Base-by-base conservation (phyloP, 176 grass and related monocot species). In the Aegilops tauschii region DNA sequence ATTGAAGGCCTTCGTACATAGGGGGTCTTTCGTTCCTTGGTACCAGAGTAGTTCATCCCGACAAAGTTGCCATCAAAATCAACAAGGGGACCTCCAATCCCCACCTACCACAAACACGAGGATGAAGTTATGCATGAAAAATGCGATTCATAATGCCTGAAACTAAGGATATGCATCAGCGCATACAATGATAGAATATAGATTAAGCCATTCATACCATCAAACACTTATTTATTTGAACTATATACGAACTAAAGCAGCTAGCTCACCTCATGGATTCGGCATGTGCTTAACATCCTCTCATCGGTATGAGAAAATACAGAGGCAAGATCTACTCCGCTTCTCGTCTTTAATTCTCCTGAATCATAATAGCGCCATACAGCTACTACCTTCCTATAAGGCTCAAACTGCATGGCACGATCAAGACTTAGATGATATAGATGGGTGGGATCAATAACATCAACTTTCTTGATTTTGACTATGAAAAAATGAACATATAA, bases 341-440 rank as follows among this genome's bases (percentile, higher is more conserved):
- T 37, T 70, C 32, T 70, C 9, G 68, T 70, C 9, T 70, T 70
- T 39, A 70, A 70, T 70, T 70, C 18, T 39, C 34, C 68, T n/a
- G 68, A 70, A 70, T 70, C 18, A n/a, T 37, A 70, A n/a, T 20
- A 70, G 34, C 68, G 68, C 32, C 68, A 70, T 70, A 70, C 9
- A 70, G 68, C 18, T 70, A 34, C 68, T 39, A 39, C 68, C 68
- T 70, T 70, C 68, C 68, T 70, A 70, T 70, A 70, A 70, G 34
- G 68, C 18, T 70, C 68, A 70, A 70, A 70, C 34, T 70, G 68
- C 18, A 1, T 39, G 34, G 4, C 68, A 37, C 8, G 17, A 39
- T 70, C 68, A 70, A 70, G 34, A 70, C 34, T 70, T 37, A 70
- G 34, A 70, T 21, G 34, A 34, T 35, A 20, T 36, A 69, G 32